These are phyloP conservation scores for Pseudogymnoascus sp. DNA, from an alignment of 2,329 filamentous ascomycete species.

Conservation along the genomic window DNA sequence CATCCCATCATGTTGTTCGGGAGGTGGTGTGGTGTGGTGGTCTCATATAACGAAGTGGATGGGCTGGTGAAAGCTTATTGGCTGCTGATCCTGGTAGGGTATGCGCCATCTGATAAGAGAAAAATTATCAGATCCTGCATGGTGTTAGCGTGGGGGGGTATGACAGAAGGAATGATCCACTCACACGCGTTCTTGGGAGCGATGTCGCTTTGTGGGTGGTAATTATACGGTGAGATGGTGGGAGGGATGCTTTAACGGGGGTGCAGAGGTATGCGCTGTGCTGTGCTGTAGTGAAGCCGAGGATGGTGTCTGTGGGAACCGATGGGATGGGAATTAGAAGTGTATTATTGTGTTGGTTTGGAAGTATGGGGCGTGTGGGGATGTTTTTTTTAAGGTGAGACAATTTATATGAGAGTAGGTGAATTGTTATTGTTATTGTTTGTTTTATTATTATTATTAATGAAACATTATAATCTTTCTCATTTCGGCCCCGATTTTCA, in stretches of 20 bases:
- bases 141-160: not conserved
- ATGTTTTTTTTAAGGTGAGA: not conserved
- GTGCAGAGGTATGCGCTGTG: no score
- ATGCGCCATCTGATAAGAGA: slow-evolving; percentile 4
- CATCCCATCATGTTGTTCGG: no score
- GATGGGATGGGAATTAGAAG: not conserved
- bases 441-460: not conserved
- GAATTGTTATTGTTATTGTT: not conserved
- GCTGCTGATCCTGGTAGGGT: not conserved
- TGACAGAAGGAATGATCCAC: not conserved
- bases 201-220: not conserved
- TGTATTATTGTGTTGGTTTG: not conserved
- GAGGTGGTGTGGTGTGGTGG: not conserved
- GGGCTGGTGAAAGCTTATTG: not conserved
- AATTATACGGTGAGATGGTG: not conserved
- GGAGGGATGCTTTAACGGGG: not conserved
- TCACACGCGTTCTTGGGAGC: not conserved
- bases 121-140: slow-evolving; percentile 7
- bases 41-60: not conserved
- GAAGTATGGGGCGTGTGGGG: not conserved
- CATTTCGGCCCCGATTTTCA: not conserved
- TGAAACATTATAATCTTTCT: not conserved
- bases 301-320: not conserved
- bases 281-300: not conserved
- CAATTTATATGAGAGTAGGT: not conserved